Evolutionary conservation across 73 alveolate genomes (phyloP), one percentile per base, ranked within the genome.

Genomic region (Paramecium caudatum): DNA sequence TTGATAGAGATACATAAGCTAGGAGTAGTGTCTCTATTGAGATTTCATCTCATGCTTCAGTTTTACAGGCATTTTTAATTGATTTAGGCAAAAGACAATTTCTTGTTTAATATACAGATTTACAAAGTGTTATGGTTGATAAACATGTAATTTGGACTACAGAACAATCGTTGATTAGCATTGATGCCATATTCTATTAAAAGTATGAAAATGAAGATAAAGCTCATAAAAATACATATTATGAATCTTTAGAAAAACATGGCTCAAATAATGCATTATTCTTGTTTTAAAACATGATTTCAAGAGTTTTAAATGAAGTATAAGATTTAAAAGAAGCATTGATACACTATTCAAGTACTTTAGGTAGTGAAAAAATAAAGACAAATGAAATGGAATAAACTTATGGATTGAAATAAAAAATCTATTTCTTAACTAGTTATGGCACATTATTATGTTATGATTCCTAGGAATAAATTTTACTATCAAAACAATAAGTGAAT

Each of bases 181-280:
- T 74, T 12, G 47, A 74, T 16, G 10, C 68, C 6, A 25, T 74
- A 6, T 74, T 74, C 32, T 74, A 27, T 39, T 63, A 74, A 45
- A 37, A 41, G 19, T 74, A 41, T 13, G 62, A 74, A 21, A 74
- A 74, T 39, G 10, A 41, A 45, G 88, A 74, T 39, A 34, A 21
- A n/a, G 43, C 69, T 1, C 88, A 74, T 74, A 74, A 74, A 74
- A 74, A 74, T 41, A 16, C 88, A 41, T 74, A 74, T 74, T 74
- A 74, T 74, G 88, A 74, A 39, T 41, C 62, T 36, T 41, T 74
- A 0, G 65, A 36, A n/a, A 41, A 74, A 12, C 43, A 74, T 21
- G 62, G 69, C 1, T 10, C 5, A 7, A 9, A 41, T 21, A 74
- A 74, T 45, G 69, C 88, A 34, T 41, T 74, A 17, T 41, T 37